Conservation (phyloP, 1,284 basidiomycete genomes). For the Puccinia sorghi region DNA sequence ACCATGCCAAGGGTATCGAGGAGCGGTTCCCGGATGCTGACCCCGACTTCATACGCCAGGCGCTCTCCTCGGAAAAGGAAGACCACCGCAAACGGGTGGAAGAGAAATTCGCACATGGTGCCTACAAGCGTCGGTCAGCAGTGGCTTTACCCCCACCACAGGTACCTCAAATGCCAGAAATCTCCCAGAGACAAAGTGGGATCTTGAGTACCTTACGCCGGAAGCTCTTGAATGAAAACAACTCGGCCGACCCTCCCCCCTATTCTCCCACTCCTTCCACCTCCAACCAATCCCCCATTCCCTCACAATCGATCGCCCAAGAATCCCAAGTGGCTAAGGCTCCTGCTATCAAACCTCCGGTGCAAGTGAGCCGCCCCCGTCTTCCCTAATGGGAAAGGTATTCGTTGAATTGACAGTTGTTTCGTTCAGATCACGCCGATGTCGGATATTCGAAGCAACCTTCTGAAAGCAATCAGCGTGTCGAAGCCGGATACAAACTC, state of each 20-base stretch:
- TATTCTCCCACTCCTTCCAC: conserved; percentile 10
- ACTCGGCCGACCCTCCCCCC: conserved; percentile 20
- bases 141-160: neutral
- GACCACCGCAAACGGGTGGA: conserved; percentile 46
- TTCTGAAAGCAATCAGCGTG: conserved; percentile 58
- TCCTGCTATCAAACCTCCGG: conserved; percentile 24
- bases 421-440: conserved; percentile 55
- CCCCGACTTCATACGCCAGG: conserved; percentile 37
- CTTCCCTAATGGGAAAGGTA: neutral
- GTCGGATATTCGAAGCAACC: conserved; percentile 58
- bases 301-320: conserved; percentile 15
- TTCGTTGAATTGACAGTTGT: neutral
- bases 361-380: neutral
- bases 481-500: conserved; percentile 58
- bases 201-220: conserved; percentile 41
- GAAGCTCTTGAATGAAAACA: conserved; percentile 37
- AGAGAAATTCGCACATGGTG: conserved; percentile 47
- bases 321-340: conserved; percentile 13
- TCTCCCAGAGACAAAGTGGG: conserved; percentile 45
- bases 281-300: neutral
- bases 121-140: conserved; percentile 25
- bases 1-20: conserved; percentile 30
- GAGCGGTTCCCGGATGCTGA: conserved; percentile 48
- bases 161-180: conserved; percentile 3
- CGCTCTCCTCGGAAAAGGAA: conserved; percentile 35